Evolutionary conservation across 345 rosid genomes (phyloP).

Genomic region (Gossypium rotundifolium): DNA sequence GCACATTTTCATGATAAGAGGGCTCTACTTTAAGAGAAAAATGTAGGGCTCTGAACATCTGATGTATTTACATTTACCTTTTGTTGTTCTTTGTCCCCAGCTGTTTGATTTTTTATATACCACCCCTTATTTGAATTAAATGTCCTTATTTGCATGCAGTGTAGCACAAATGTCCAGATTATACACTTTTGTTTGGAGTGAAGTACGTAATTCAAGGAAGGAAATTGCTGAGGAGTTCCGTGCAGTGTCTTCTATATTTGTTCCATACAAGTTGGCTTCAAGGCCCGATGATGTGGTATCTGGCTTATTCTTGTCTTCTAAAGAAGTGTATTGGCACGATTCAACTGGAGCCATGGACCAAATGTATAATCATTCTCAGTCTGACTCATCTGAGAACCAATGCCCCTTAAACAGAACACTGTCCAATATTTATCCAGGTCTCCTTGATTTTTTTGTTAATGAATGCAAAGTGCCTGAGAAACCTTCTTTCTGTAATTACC

Average conservation of each 20-base stretch:
- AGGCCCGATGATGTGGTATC: slow-evolving; percentile 42
- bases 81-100: background rate
- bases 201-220: slow-evolving; percentile 46
- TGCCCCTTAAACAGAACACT: slow-evolving; percentile 45
- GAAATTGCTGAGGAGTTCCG: slow-evolving; percentile 45
- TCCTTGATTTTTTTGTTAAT: slow-evolving; percentile 74
- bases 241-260: slow-evolving; percentile 55
- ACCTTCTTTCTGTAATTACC: slow-evolving; percentile 56
- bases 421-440: slow-evolving; percentile 69
- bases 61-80: background rate
- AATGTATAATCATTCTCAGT: slow-evolving; percentile 34
- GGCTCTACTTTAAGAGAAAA: background rate
- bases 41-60: background rate
- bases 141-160: slow-evolving; percentile 36
- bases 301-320: slow-evolving; percentile 58
- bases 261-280: slow-evolving; percentile 44
- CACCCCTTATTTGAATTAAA: slow-evolving; percentile 8
- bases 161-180: slow-evolving; percentile 67
- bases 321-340: slow-evolving; percentile 81
- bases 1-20: too few relatives aligned
- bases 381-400: slow-evolving; percentile 22
- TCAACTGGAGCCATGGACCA: slow-evolving; percentile 56
- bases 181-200: slow-evolving; percentile 68
- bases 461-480: slow-evolving; percentile 63
- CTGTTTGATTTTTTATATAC: background rate